Base-by-base conservation (phyloP, 805 yeast species). In the Ogataea pignaliae region DNA sequence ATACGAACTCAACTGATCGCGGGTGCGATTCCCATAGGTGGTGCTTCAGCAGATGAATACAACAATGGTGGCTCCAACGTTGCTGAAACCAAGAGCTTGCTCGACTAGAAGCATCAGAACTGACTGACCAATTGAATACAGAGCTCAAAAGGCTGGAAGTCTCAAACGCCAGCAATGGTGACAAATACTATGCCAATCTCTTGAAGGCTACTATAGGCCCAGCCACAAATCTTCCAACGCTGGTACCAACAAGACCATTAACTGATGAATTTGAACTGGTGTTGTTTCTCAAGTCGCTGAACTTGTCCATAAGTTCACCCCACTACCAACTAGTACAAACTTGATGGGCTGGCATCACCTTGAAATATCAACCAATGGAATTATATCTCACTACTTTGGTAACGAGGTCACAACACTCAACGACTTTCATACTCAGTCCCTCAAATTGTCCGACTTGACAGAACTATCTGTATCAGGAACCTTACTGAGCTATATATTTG, bases 301-400 rank as follows among this genome's bases (percentile, higher is more conserved):
- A 29, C 17, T 14, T 41, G 9, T 42, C 50, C 12, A 31, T 39
- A 13, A 39, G 31, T 5, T 39, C 52, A 3, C 45, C 47, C 7
- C 26, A 18, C 46, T 56, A 11, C 65, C 65, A 10, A 31, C 44
- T 13, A 34, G 40, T 12, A 50, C 59, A 4, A 60, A 60, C 36
- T 13, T 61, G 3, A 40, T 52, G 18, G 63, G 54, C 3, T 58
- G 62, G 62, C 31, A 49, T 16, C 41, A 43, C 28, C 37, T 59
- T 26, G 51, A 56, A 7, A 15, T 36, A 2, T 34, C 52, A 2
- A 33, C 54, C 2, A 28, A 41, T 3, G 36, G 26, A 11, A 34
- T 58, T 2, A 40, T 42, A 1, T 33, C 39, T 16, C 21, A 36
- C 3, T 13, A 37, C 6, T 43, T 46, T 14, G 12, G 29, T 1